A percentile compares a stretch with the other conserved stretches of the same genome.
phyloP scores from a whole-genome alignment of 2,329 filamentous ascomycete species.

The Aspergillus ruber region DNA sequence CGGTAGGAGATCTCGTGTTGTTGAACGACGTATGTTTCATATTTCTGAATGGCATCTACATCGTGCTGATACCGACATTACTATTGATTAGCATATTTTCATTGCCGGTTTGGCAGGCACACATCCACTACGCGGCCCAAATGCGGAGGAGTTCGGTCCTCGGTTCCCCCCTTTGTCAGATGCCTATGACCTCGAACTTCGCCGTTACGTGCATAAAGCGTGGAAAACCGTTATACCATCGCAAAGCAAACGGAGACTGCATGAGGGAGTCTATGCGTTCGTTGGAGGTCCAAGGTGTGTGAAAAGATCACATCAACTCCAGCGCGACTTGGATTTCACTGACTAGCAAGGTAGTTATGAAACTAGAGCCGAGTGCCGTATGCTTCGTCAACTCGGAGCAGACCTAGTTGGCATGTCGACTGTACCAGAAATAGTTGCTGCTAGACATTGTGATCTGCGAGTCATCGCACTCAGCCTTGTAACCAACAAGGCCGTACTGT shows the following conservation, averaged over 20 bases:
- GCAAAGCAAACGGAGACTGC: slow-evolving; percentile 46
- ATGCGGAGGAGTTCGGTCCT: slow-evolving; percentile 55
- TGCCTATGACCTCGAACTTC: slow-evolving; percentile 58
- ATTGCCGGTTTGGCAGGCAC: slow-evolving; percentile 55
- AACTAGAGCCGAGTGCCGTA: slow-evolving; percentile 58
- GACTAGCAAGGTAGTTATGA: slow-evolving; percentile 46
- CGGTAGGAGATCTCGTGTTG: slow-evolving; percentile 59
- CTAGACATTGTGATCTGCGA: slow-evolving; percentile 56
- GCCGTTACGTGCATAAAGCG: slow-evolving; percentile 50
- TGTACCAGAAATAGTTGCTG: slow-evolving; percentile 61
- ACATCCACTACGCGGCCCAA: slow-evolving; percentile 58
- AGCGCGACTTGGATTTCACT: neutral
- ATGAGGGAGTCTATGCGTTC: slow-evolving; percentile 62
- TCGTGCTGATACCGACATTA: slow-evolving; percentile 9
- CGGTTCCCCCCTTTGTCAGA: slow-evolving; percentile 60
- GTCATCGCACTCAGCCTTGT: slow-evolving; percentile 61
- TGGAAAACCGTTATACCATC: slow-evolving; percentile 47
- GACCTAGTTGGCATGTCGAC: slow-evolving; percentile 67
- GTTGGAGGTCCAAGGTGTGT: slow-evolving; percentile 55
- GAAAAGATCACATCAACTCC: neutral
- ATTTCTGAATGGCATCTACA: slow-evolving; percentile 1
- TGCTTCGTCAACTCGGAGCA: slow-evolving; percentile 56
- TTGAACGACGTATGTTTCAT: slow-evolving; percentile 52
- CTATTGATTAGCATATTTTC: slow-evolving; percentile 51
- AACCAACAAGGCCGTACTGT: slow-evolving; percentile 34